Evolutionary conservation across 208 protist species (phyloP).

Genomic region (Acanthamoeba sp.): DNA sequence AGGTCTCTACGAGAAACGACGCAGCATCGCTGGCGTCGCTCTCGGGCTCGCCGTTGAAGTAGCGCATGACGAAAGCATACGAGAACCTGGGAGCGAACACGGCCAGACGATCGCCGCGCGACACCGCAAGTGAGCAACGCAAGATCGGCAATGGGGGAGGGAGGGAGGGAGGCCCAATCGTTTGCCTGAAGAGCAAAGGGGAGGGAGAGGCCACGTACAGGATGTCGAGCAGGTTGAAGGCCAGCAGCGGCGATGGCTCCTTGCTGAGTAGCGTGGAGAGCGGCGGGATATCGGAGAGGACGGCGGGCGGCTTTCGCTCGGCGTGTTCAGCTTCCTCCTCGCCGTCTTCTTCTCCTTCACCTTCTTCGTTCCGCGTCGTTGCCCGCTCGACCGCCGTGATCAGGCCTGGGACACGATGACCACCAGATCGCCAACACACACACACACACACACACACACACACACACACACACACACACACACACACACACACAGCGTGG

Average conservation of each 20-base stretch:
- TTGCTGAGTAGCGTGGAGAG: constrained; percentile 16
- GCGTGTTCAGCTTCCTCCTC: neutral
- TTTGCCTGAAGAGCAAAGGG: neutral
- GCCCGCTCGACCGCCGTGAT: neutral
- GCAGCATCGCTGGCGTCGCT: constrained; percentile 19
- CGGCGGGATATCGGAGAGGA: neutral
- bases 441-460: too few relatives aligned
- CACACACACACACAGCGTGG: neutral
- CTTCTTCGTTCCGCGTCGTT: neutral
- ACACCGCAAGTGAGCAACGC: too few relatives aligned
- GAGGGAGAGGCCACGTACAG: neutral
- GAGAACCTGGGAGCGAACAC: too few relatives aligned
- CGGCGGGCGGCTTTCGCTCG: neutral
- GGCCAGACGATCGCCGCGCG: too few relatives aligned
- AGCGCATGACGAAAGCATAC: constrained; percentile 36
- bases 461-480: too few relatives aligned
- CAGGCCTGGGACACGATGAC: neutral
- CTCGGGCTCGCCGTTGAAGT: constrained; percentile 29
- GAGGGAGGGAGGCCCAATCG: too few relatives aligned
- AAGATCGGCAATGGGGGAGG: too few relatives aligned
- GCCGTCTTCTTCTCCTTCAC: neutral
- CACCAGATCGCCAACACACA: too few relatives aligned
- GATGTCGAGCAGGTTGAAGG: constrained; percentile 16
- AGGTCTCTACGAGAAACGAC: constrained; percentile 3
- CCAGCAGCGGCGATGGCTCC: constrained; percentile 13